Evolutionary conservation across 2,329 filamentous ascomycete genomes (phyloP).

Genomic region (Leptographium galeiforme): DNA sequence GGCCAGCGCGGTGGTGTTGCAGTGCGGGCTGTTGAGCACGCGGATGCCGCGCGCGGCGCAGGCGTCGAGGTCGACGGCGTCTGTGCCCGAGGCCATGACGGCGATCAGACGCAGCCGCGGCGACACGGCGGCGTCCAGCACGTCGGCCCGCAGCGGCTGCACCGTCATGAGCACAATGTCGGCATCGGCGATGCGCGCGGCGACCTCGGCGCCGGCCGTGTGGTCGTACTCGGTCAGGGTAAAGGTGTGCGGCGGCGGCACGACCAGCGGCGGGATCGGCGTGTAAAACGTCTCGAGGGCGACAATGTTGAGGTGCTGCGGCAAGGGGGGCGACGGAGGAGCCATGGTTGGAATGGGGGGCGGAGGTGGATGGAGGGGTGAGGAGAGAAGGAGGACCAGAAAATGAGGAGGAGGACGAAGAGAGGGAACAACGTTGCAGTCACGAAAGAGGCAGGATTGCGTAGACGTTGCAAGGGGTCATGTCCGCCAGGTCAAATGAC

Average conservation of each 20-base stretch:
- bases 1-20: constrained; percentile 16
- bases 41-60: constrained; percentile 15
- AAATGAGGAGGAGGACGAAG: no score
- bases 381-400: no score
- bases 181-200: constrained; percentile 20
- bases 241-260: constrained; percentile 17
- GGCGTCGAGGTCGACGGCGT: constrained; percentile 14
- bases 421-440: no score
- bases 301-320: constrained; percentile 19
- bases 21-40: constrained; percentile 18
- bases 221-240: constrained; percentile 16
- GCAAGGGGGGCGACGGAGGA: constrained; percentile 2
- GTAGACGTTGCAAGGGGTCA: no score
- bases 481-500: no score
- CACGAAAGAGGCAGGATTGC: no score
- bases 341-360: no score
- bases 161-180: constrained; percentile 22
- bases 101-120: constrained; percentile 18
- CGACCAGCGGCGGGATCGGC: constrained; percentile 16
- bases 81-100: constrained; percentile 17
- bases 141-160: constrained; percentile 15
- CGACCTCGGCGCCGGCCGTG: constrained; percentile 15
- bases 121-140: constrained; percentile 11
- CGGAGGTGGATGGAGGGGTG: no score
- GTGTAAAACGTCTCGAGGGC: constrained; percentile 20